Conservation (phyloP, 2,329 filamentous ascomycete genomes). For the Fusarium sp. region DNA sequence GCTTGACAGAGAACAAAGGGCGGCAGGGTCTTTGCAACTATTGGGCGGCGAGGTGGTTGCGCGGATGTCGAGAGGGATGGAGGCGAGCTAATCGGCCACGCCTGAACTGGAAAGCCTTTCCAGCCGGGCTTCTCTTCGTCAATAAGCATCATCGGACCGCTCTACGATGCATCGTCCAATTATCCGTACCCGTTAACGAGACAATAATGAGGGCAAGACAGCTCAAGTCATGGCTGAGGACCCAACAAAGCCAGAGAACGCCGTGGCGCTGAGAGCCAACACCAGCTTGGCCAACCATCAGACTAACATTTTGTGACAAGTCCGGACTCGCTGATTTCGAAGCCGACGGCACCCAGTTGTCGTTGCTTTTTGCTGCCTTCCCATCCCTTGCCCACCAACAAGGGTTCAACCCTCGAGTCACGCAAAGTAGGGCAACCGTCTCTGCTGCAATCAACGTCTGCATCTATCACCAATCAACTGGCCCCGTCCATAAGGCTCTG, state of each 20-base stretch:
- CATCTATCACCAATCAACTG: neutral
- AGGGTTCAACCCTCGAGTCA: neutral
- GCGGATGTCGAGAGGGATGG: neutral
- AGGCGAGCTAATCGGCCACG: neutral
- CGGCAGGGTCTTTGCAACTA: neutral
- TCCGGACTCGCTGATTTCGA: neutral
- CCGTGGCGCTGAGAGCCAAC: slow-evolving; percentile 21
- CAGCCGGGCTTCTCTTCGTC: neutral
- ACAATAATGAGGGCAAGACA: slow-evolving; percentile 17
- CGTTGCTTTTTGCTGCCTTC: slow-evolving; percentile 8
- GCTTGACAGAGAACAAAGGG: neutral
- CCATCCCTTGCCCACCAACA: neutral
- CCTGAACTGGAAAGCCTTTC: neutral
- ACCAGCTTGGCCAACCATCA: neutral
- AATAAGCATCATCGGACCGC: slow-evolving; percentile 3
- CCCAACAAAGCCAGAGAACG: slow-evolving; percentile 20
- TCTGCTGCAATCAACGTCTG: neutral
- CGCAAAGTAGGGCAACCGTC: neutral
- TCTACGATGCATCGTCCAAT: neutral
- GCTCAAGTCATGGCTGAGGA: neutral
- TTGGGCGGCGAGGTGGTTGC: slow-evolving; percentile 1
- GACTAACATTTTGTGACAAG: slow-evolving; percentile 9
- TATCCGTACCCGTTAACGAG: slow-evolving; percentile 2
- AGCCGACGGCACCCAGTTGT: neutral
- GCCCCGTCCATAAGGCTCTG: neutral